Base-by-base conservation (phyloP, 805 yeast species). In the Yueomyces sp. region DNA sequence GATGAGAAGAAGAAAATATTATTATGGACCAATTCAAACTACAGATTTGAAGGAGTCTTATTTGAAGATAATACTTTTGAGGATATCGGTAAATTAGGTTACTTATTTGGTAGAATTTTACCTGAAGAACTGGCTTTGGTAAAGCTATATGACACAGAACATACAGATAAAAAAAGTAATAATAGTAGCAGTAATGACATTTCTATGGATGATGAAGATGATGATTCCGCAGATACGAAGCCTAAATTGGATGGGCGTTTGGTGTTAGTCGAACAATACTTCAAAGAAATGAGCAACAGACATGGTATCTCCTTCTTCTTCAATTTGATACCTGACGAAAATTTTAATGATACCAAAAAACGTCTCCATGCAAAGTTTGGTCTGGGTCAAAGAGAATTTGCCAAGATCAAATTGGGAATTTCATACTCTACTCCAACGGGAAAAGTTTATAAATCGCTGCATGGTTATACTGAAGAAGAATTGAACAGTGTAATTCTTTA, bases 301-400 rank as follows among this genome's bases (percentile, higher is more conserved):
- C 97, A 88, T 60, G 88, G 95, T n/a, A 69, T 81, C 41, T 94
- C 96, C 3, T 88, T 88, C 57, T 65, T 83, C 7, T 85, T 88
- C 57, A 73, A 76, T n/a, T 62, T 84, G 5, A 69, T 75, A 40
- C 79, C 84, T 6, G 76, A 70, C 11, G 98, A 92, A 59, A 62
- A 65, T 39, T 74, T 84, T 40, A 56, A 60, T 3, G 77, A 73
- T 9, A 81, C 94, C 2, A 77, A 72, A 52, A 69, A 64, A 19
- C 73, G 97, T 48, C 65, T 92, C 48, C 81, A 81, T 55, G 69
- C 68, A 48, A 72, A 73, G 42, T 64, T 88, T 48, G 95, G 96
- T 0, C 63, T 85, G 44, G 86, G 88, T 7, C 81, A 77, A 43
- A 81, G 77, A 51, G 90, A 86, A 47, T 85, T 88, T 55, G 79